Evolutionary conservation across 345 rosid genomes (phyloP).

Genomic region (Citrus reticulata): DNA sequence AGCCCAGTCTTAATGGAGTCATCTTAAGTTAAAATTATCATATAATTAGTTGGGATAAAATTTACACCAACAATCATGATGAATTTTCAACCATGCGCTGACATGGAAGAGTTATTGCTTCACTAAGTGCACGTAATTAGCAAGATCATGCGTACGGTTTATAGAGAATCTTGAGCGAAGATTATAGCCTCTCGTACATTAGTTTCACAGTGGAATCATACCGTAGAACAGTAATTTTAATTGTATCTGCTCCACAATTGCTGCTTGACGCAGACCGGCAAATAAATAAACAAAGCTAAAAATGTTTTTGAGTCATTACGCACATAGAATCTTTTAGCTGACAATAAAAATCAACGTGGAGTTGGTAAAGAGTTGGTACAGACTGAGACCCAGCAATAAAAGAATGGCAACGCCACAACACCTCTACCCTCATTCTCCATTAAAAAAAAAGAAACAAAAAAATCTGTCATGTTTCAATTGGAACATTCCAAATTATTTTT

Average conservation of each 20-base stretch:
- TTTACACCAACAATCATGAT: no score
- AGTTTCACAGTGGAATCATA: background rate
- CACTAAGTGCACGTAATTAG: background rate
- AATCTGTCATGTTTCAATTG: no score
- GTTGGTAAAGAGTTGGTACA: background rate
- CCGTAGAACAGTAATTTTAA: background rate
- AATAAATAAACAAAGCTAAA: background rate
- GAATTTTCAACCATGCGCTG: background rate
- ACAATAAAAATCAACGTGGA: background rate
- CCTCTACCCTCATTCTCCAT: no score
- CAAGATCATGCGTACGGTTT: background rate
- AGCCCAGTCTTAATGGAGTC: accelerated
- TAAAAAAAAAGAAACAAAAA: no score
- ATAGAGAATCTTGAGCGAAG: background rate
- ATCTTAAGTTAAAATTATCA: no score
- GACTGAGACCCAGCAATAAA: background rate
- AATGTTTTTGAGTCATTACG: no score
- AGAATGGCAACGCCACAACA: background rate
- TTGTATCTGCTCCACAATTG: background rate
- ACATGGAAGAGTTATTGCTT: background rate
- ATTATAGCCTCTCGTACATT: background rate
- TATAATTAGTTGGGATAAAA: no score
- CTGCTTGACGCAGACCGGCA: background rate
- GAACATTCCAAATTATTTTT: no score
- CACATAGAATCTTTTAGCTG: background rate